Evolutionary conservation across 2,329 filamentous ascomycete species (phyloP).

Genomic region (Dothidotthia symphoricarpi): DNA sequence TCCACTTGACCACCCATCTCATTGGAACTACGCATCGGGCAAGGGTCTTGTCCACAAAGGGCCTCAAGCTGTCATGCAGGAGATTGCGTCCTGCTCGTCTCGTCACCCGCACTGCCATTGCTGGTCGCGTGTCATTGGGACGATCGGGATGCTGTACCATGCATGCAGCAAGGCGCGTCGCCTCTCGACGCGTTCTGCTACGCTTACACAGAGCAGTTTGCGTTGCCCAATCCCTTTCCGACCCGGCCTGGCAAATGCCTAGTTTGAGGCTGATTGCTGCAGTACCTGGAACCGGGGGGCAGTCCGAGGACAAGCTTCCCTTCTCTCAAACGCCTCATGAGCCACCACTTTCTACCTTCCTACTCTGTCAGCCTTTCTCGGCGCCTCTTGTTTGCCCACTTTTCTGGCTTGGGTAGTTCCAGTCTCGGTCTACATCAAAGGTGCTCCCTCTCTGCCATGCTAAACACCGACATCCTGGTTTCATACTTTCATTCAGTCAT

Average conservation of each 20-base stretch:
- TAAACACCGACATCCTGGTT: conserved; percentile 2
- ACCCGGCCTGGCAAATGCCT: conserved; percentile 8
- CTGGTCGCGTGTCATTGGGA: conserved; percentile 6
- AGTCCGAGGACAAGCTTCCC: conserved; percentile 10
- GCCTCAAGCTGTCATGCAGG: conserved; percentile 12
- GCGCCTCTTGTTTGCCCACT: conserved; percentile 8
- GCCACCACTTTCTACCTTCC: conserved; percentile 4
- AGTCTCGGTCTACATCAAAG: background rate
- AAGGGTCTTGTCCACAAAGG: conserved; percentile 4
- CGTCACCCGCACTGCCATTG: conserved; percentile 6
- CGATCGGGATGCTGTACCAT: conserved; percentile 5
- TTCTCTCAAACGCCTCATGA: conserved; percentile 7
- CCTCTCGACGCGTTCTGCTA: conserved; percentile 13
- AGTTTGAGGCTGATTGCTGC: conserved; percentile 20
- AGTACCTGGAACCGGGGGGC: conserved; percentile 14
- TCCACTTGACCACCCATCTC: conserved; percentile 4
- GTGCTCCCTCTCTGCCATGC: conserved; percentile 15
- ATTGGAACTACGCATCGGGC: conserved; percentile 8
- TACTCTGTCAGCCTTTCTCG: conserved; percentile 11
- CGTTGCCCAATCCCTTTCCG: conserved; percentile 12
- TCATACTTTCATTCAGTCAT: conserved; percentile 6
- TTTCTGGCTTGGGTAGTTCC: too few species aligned
- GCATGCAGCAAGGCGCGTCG: conserved; percentile 16
- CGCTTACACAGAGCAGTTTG: conserved; percentile 9
- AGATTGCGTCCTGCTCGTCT: conserved; percentile 5